Evolutionary conservation across 2,329 filamentous ascomycete species (phyloP), one percentile per base, ranked within the genome.

Genomic region (Talaromyces sp.): DNA sequence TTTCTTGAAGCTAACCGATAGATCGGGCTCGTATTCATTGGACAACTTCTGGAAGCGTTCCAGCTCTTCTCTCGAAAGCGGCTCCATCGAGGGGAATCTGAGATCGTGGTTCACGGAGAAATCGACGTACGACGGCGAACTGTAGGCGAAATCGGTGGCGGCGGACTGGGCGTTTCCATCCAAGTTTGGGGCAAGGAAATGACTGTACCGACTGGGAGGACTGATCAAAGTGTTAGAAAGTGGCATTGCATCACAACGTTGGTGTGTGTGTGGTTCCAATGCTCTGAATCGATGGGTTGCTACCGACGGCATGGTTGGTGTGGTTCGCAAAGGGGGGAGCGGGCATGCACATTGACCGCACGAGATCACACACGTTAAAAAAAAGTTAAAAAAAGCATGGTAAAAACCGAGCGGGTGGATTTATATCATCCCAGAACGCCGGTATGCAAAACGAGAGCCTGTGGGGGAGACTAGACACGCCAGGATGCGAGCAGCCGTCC

Each of bases 11-110:
- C 11, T 35, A 32, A 85, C 65, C 80, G 80, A n/a, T 57, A 81
- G 72, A 63, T 86, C 81, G 13, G 84, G 80, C 70, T 86, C 79
- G 66, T 83, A 88, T 61, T 82, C 78, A 69, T 83, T 83, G 66
- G 84, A 86, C 63, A 86, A 77, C 70, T 84, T 81, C 75, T 87
- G 85, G 71, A 87, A 78, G 60, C 84, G 79, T 65, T 84, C 83
- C 70, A 86, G 77, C 65, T 87, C 84, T 59, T 86, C 83, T 56
- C 73, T 66, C 10, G 76, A 76, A 46, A 76, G 67, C 21, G 73
- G 66, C 58, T 72, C 73, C 75, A 78, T 78, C 58, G 56, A 71
- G 70, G 66, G 64, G 65, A 49, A 59, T 49, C 38, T 63, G 35
- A 54, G 60, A 55, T 59, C 57, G 46, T 57, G 62, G 31, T 46